Evolutionary conservation across 805 yeast genomes (phyloP).

Genomic region (Tetrapisispora nanseiensis): DNA sequence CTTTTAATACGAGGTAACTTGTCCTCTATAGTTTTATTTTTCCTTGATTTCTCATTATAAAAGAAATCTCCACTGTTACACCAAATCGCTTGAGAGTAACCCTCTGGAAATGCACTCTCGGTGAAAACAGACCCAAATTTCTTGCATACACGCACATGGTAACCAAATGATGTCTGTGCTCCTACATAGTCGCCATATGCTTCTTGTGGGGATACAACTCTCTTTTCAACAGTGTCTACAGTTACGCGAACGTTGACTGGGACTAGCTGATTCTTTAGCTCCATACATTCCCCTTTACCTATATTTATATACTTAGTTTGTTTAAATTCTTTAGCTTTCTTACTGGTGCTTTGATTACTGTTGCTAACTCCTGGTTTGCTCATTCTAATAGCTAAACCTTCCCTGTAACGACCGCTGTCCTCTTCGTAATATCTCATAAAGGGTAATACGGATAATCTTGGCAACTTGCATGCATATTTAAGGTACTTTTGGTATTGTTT

Average conservation of each 20-base stretch:
- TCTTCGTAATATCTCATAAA: slow-evolving; percentile 43
- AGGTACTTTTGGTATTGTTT: slow-evolving; percentile 38
- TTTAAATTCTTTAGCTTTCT: slow-evolving; percentile 39
- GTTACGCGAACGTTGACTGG: slow-evolving; percentile 78
- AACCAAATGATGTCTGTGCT: slow-evolving; percentile 56
- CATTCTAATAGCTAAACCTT: slow-evolving; percentile 47
- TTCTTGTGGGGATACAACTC: slow-evolving; percentile 57
- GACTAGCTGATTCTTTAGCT: slow-evolving; percentile 48
- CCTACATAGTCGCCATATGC: slow-evolving; percentile 60
- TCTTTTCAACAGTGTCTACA: slow-evolving; percentile 51
- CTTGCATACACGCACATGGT: slow-evolving; percentile 59
- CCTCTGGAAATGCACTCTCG: slow-evolving; percentile 52
- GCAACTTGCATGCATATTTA: slow-evolving; percentile 56
- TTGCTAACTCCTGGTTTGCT: slow-evolving; percentile 24
- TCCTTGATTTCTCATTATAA: slow-evolving; percentile 24
- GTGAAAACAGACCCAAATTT: slow-evolving; percentile 58
- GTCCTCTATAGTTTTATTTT: slow-evolving; percentile 14
- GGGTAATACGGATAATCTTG: slow-evolving; percentile 64
- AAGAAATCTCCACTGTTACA: slow-evolving; percentile 61
- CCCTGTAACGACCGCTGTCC: slow-evolving; percentile 40
- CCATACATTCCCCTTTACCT: slow-evolving; percentile 52
- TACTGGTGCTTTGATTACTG: slow-evolving; percentile 9
- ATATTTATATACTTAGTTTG: slow-evolving; percentile 70
- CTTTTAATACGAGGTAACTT: slow-evolving; percentile 22
- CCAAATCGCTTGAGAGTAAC: slow-evolving; percentile 60